These are phyloP conservation scores for Taiozyma sp. DNA, from an alignment of 1,139 yeast species.

Conservation along the genomic window DNA sequence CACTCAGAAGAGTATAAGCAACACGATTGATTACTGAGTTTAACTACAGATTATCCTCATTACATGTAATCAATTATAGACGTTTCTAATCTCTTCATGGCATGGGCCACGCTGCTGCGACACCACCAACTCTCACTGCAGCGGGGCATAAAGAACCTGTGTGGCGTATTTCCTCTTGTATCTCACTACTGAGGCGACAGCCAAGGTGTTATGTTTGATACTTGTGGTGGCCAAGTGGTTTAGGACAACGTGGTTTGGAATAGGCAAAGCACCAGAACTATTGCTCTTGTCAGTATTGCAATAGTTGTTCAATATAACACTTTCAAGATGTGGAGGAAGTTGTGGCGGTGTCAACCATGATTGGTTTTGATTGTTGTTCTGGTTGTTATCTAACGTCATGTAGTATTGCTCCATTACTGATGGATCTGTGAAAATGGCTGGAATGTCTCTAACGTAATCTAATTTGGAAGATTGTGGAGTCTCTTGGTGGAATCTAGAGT, in stretches of 20 bases:
- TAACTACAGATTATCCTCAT: not conserved
- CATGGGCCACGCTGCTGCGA: no score
- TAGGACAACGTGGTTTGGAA: conserved; percentile 92
- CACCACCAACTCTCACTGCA: conserved; percentile 30
- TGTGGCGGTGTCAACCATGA: conserved; percentile 91
- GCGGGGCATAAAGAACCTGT: conserved; percentile 89
- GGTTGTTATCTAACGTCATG: conserved; percentile 69
- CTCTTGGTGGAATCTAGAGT: conserved; percentile 69
- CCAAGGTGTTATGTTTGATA: conserved; percentile 84
- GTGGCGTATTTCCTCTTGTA: conserved; percentile 89
- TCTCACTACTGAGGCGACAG: conserved; percentile 88
- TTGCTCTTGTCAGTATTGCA: conserved; percentile 52
- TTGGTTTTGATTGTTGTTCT: conserved; percentile 56
- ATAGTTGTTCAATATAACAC: conserved; percentile 82
- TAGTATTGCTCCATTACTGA: conserved; percentile 78
- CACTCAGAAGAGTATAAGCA: no score
- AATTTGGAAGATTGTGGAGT: conserved; percentile 24
- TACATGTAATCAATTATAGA: not conserved
- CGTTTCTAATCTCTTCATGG: not conserved
- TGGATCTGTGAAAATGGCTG: conserved; percentile 86
- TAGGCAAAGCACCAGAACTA: conserved; percentile 72
- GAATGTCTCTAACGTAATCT: conserved; percentile 48
- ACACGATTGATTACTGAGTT: not conserved
- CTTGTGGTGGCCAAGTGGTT: conserved; percentile 95
- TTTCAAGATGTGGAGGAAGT: conserved; percentile 92